A percentile compares a stretch with the other conserved stretches of the same genome.
These are phyloP conservation scores for Backusella liffmaniae DNA, from an alignment of 192 early-diverging fungal genomes.

Conservation along the genomic window DNA sequence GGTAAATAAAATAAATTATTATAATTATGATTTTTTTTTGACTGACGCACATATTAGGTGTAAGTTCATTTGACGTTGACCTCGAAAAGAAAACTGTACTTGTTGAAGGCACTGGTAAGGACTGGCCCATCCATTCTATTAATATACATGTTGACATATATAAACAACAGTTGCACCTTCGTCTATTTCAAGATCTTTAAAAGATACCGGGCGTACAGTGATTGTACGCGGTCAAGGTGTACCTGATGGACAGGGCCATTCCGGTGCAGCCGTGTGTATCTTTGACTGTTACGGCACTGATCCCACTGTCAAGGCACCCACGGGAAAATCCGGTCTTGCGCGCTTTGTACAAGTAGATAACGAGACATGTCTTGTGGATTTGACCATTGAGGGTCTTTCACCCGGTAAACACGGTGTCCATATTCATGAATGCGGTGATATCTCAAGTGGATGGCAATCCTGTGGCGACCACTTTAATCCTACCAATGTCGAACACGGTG, in stretches of 20 bases:
- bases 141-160: background rate
- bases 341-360: constrained; percentile 78
- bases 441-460: constrained; percentile 55
- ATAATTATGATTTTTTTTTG: background rate
- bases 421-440: constrained; percentile 82
- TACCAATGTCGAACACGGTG: constrained; percentile 46
- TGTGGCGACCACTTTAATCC: constrained; percentile 59
- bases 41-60: constrained; percentile 36
- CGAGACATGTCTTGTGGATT: constrained; percentile 74
- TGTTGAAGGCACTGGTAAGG: constrained; percentile 66
- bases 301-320: constrained; percentile 6
- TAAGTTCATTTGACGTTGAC: constrained; percentile 64
- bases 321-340: constrained; percentile 60
- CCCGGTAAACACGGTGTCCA: constrained; percentile 68
- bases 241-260: constrained; percentile 52
- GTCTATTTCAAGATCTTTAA: constrained; percentile 56
- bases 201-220: constrained; percentile 68
- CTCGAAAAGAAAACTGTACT: constrained; percentile 71
- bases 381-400: constrained; percentile 67
- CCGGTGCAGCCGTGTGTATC: constrained; percentile 90
- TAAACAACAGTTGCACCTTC: constrained; percentile 60
- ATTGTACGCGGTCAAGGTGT: constrained; percentile 80
- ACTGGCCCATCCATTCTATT: background rate
- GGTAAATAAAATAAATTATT: constrained; percentile 18
- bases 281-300: constrained; percentile 62